phyloP scores from a whole-genome alignment of 495 filamentous ascomycete species.

The Halenospora varia region DNA sequence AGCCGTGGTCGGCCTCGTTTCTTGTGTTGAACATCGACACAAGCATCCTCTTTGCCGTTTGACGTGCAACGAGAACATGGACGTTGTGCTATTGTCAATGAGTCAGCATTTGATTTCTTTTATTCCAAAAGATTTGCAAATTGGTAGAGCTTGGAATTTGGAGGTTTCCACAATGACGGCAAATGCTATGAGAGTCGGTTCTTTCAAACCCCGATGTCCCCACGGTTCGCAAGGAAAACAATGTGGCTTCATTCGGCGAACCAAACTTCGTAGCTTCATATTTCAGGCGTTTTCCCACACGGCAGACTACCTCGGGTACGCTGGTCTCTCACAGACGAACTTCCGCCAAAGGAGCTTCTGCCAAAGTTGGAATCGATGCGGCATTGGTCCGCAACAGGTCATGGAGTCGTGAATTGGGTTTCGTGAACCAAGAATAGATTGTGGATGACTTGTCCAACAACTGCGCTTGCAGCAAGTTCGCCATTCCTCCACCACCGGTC shows the following conservation, averaged over 20 bases:
- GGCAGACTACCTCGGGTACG: neutral
- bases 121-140: no score
- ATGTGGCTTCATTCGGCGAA: neutral
- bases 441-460: neutral
- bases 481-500: neutral
- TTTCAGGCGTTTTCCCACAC: neutral
- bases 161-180: no score
- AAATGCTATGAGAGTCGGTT: no score
- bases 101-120: conserved; percentile 18
- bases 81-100: conserved; percentile 45
- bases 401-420: neutral
- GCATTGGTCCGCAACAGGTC: neutral
- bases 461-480: neutral
- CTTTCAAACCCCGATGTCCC: no score
- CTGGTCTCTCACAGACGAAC: neutral
- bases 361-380: neutral
- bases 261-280: neutral
- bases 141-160: no score
- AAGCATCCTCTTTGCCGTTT: conserved; percentile 74
- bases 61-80: conserved; percentile 59
- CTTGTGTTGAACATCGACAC: conserved; percentile 93
- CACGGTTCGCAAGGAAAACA: neutral
- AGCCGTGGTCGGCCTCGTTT: conserved; percentile 89
- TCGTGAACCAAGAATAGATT: conserved; percentile 6
- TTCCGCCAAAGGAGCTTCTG: neutral